Percentiles rank a stretch among this genome's conserved stretches.
Evolutionary conservation across 2,329 filamentous ascomycete species (phyloP).

Genomic region (Xenoacremonium recifei): DNA sequence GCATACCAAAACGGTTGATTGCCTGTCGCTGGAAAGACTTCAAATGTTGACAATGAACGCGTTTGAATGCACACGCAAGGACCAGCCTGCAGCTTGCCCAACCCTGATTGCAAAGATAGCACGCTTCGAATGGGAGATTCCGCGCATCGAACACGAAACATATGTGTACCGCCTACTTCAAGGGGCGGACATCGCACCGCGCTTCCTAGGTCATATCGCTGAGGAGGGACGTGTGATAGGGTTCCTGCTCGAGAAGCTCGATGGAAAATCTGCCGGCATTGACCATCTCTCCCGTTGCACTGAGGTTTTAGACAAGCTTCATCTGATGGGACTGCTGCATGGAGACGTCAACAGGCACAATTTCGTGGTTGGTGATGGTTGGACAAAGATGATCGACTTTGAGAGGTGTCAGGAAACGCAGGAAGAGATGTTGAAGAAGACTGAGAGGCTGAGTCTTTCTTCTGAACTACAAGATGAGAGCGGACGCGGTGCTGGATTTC

Average conservation of each 20-base stretch:
- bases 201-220: constrained; percentile 29
- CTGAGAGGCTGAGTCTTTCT: too few relatives aligned
- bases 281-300: constrained; percentile 27
- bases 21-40: too few relatives aligned
- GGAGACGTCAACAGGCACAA: constrained; percentile 35
- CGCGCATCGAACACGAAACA: constrained; percentile 31
- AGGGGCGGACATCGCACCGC: constrained; percentile 25
- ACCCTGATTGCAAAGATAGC: too few relatives aligned
- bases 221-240: constrained; percentile 30
- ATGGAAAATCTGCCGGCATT: constrained; percentile 24
- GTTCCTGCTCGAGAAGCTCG: constrained; percentile 26
- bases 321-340: constrained; percentile 30
- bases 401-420: too few relatives aligned
- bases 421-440: too few relatives aligned
- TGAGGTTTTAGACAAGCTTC: constrained; percentile 23
- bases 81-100: too few relatives aligned
- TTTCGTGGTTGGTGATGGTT: too few relatives aligned
- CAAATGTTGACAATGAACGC: too few relatives aligned
- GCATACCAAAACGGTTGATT: not conserved
- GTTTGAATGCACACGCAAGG: too few relatives aligned
- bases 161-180: constrained; percentile 29
- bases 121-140: constrained; percentile 31
- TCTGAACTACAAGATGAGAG: too few relatives aligned
- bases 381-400: too few relatives aligned
- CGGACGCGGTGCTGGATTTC: too few relatives aligned